phyloP scores from a whole-genome alignment of 805 yeast genomes.

The Kodamaea kaohsiungensis region DNA sequence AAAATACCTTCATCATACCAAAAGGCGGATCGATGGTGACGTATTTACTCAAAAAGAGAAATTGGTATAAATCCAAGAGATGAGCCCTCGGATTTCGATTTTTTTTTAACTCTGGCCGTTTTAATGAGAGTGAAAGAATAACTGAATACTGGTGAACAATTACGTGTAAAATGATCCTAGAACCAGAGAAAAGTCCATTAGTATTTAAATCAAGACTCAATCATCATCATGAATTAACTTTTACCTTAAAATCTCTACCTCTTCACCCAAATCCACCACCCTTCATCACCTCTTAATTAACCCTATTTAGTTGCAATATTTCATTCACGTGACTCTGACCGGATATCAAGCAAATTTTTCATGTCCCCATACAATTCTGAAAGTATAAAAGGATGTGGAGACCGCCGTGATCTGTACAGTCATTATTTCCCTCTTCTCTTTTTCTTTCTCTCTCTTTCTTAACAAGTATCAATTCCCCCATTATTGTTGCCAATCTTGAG shows the following conservation, averaged over 20 bases:
- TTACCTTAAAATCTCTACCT: too few relatives aligned
- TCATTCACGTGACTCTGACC: not conserved
- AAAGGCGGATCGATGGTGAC: not conserved
- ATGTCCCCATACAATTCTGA: not conserved
- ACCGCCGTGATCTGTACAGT: constrained; percentile 10
- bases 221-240: too few relatives aligned
- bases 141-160: not conserved
- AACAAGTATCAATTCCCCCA: constrained; percentile 31
- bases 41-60: not conserved
- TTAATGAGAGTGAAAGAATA: too few relatives aligned
- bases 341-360: not conserved
- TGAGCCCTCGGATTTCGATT: not conserved
- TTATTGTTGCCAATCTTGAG: constrained; percentile 17
- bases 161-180: not conserved
- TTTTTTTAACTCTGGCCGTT: not conserved
- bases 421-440: constrained; percentile 15
- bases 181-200: not conserved
- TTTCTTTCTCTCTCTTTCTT: constrained; percentile 42
- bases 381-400: constrained; percentile 12
- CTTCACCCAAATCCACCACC: not conserved
- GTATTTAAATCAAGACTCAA: not conserved
- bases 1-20: not conserved
- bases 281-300: not conserved
- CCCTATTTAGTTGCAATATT: not conserved
- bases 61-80: not conserved